Percentiles rank a stretch among this genome's conserved stretches.
Evolutionary conservation across 78 protist genomes (phyloP).

Genomic region (Speleostelium caveatum): DNA sequence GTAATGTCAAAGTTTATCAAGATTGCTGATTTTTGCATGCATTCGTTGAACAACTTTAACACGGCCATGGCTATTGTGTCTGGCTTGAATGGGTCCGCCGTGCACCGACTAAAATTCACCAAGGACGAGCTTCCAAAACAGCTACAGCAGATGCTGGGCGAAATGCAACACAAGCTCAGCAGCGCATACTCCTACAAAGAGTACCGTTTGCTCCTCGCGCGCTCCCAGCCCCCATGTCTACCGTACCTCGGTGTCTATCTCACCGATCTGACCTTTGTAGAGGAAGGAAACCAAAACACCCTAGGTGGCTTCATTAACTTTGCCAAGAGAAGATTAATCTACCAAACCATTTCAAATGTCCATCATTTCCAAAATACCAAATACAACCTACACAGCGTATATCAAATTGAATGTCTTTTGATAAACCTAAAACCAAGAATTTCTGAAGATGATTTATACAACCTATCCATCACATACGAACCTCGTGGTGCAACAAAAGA

Average conservation of each 20-base stretch:
- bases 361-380: slow-evolving; percentile 50
- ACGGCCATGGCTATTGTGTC: slow-evolving; percentile 73
- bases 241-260: slow-evolving; percentile 76
- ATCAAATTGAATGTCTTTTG: slow-evolving; percentile 55
- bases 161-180: slow-evolving; percentile 33
- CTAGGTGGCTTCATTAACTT: slow-evolving; percentile 70
- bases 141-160: slow-evolving; percentile 20
- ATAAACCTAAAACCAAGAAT: slow-evolving; percentile 22
- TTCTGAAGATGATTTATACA: slow-evolving; percentile 44
- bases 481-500: too few relatives aligned
- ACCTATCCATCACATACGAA: slow-evolving; percentile 41
- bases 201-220: slow-evolving; percentile 49
- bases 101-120: slow-evolving; percentile 68
- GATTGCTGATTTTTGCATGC: slow-evolving; percentile 66
- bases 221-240: slow-evolving; percentile 54
- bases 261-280: slow-evolving; percentile 79
- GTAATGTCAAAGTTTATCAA: slow-evolving; percentile 65
- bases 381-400: slow-evolving; percentile 66
- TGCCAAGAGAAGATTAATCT: slow-evolving; percentile 61
- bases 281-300: slow-evolving; percentile 78
- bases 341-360: slow-evolving; percentile 42
- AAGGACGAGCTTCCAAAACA: slow-evolving; percentile 74
- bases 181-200: slow-evolving; percentile 26
- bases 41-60: slow-evolving; percentile 47
- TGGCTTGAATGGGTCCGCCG: slow-evolving; percentile 54